These are phyloP conservation scores for Tetracentron sinense DNA, from an alignment of 164 flowering plant genomes.

Conservation along the genomic window DNA sequence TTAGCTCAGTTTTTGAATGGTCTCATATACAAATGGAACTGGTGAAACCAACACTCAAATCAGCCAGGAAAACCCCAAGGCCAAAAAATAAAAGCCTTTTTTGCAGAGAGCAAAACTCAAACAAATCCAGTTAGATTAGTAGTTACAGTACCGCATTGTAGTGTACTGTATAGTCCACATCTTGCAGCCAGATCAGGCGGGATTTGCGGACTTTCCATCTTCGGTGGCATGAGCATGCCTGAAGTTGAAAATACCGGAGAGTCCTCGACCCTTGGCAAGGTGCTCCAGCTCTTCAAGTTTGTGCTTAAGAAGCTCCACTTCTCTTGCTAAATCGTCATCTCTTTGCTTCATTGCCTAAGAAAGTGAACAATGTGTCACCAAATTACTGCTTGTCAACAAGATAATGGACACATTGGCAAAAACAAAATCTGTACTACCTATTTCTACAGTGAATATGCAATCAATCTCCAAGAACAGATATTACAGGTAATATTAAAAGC, in stretches of 20 bases:
- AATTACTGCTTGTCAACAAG: too few relatives aligned
- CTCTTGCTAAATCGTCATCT: constrained; percentile 48
- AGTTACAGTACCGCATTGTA: neutral
- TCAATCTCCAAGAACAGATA: too few relatives aligned
- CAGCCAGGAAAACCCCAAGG: neutral
- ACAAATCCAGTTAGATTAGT: too few relatives aligned
- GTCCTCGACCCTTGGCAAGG: constrained; percentile 53
- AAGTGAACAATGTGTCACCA: neutral
- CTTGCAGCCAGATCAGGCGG: neutral
- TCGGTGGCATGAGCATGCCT: constrained; percentile 28
- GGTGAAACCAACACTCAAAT: neutral
- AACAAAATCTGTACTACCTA: too few relatives aligned
- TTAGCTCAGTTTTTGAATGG: neutral
- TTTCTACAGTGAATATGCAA: too few relatives aligned
- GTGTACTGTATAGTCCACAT: neutral
- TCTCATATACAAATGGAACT: neutral
- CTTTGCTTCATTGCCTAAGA: constrained; percentile 58
- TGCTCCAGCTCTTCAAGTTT: constrained; percentile 54
- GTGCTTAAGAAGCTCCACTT: constrained; percentile 53
- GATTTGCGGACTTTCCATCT: constrained; percentile 21
- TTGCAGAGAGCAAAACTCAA: too few relatives aligned
- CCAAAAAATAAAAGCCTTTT: neutral
- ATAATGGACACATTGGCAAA: too few relatives aligned
- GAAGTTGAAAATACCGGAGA: constrained; percentile 45
- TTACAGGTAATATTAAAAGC: too few relatives aligned